Base-by-base conservation (phyloP, 441 rosid genomes). In the Daphne laureola region DNA sequence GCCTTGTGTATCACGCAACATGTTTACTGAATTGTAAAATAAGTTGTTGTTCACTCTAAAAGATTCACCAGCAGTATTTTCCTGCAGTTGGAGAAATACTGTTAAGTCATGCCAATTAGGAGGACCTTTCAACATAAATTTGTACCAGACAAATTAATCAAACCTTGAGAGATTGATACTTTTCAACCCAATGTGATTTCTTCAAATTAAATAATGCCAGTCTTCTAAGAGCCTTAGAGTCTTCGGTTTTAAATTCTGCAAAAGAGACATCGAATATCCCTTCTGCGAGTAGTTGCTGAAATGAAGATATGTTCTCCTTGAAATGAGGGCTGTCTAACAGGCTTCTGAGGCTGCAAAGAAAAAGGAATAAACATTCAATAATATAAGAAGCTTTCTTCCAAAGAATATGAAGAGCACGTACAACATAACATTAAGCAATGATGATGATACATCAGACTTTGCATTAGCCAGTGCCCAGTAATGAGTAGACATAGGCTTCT, bases 271-370 rank as follows among this genome's bases (percentile, higher is more conserved):
- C 95, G 66, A 85, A 90, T 53, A 89, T 68, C 67, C 99, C 97
- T 74, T 89, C 87, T 17, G 67, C 77, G 40, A 87, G 88, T 67
- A 93, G 76, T 49, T 76, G 69, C 69, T 89, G 89, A 51, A 83
- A 82, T 72, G 76, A 75, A 64, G 72, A 67, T 64, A 83, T 64
- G 69, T 87, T 85, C 71, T 90, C 95, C 89, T 82, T 83, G 75
- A 85, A 90, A 54, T 83, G 95, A 65, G 66, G 72, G 74, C 93
- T 83, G 59, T 76, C 79, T 43, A 87, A 93, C 97, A 87, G 73
- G 74, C 62, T 66, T 75, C 67, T 60, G 54, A 84, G 75, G 82
- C 99, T 51, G 54, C 80, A 73, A 53, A 59, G 45, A 55, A 31
- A 31, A 31, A 8, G 38, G 31, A 65, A 60, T 6, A 56, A 58